Base-by-base conservation (phyloP, 2,329 filamentous ascomycete species). In the Colletotrichum sp. region DNA sequence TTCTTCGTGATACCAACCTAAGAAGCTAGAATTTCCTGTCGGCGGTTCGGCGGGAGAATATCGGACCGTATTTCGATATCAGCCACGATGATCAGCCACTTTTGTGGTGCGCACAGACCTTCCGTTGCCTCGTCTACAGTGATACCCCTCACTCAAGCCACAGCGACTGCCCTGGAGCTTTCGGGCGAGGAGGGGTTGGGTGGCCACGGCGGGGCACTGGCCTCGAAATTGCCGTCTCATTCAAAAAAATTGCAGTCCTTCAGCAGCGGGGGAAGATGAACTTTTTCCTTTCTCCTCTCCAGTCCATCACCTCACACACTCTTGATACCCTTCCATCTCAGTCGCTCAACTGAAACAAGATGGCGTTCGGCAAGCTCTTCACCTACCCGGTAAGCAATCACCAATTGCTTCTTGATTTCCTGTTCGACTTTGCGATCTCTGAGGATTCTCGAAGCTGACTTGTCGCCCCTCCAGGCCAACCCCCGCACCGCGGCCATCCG, bases 351-450 rank as follows among this genome's bases (percentile, higher is more conserved):
- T 79, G 82, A 84, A 61, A 83, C 89, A 95, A 91, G 87, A 97
- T 98, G 94, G 91, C 95, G 85, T 98, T 99, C 92, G 97, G 97
- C 90, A 99, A 98, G 91, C 92, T 99, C 84, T 98, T 97, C 92
- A 94, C 94, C 86, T 92, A 91, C 87, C 86, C 92, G 89, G 96
- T 98, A 93, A 81, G 86, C 76, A 71, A 77, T 36, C 28, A 36
- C 5, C 36, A 71, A 70, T 69, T 77, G 48, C 16, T 13, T 28
- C 14, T 21, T 28, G 6, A 14, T 30, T 32, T 62, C 7, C 12
- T 13, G 10, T 28, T n/a, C 36, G 30, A 56, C 28, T 52, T 55
- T 32, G 58, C 38, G 18, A 26, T 21, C 21, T 24, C 9, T 26
- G 18, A 30, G n/a, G 30, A 36, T 61, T 43, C 34, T 43, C 5